Evolutionary conservation across 2,329 filamentous ascomycete genomes (phyloP).

Genomic region (Aspergillus sp.): DNA sequence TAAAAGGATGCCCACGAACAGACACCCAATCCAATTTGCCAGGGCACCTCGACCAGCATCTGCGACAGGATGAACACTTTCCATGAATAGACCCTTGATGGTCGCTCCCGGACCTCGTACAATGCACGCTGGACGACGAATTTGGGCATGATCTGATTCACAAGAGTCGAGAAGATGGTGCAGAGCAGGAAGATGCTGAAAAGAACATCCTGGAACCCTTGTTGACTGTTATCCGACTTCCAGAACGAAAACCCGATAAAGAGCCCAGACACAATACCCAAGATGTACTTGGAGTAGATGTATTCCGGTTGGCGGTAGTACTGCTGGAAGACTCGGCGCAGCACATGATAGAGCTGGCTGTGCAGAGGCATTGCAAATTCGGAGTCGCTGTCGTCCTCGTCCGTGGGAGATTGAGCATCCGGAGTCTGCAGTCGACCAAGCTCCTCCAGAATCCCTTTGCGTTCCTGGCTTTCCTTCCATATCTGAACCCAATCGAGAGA

Average conservation of each 20-base stretch:
- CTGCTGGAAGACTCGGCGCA: constrained; percentile 72
- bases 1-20: constrained; percentile 78
- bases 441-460: constrained; percentile 51
- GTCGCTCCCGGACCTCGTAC: constrained; percentile 79
- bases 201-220: constrained; percentile 79
- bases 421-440: constrained; percentile 46
- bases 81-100: constrained; percentile 79
- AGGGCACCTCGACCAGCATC: constrained; percentile 71
- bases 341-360: constrained; percentile 62
- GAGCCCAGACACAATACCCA: constrained; percentile 57
- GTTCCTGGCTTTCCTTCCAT: constrained; percentile 57
- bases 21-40: constrained; percentile 70
- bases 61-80: constrained; percentile 78
- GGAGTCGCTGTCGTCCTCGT: constrained; percentile 55
- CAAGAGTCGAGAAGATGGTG: constrained; percentile 46
- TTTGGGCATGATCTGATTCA: constrained; percentile 66
- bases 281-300: constrained; percentile 72
- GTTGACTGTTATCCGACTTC: constrained; percentile 64
- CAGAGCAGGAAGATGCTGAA: constrained; percentile 76
- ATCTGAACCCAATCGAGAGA: constrained; percentile 59
- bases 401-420: constrained; percentile 15
- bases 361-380: constrained; percentile 73
- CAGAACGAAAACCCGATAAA: constrained; percentile 80
- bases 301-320: constrained; percentile 83
- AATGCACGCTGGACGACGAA: constrained; percentile 76